These are phyloP conservation scores for Sphenostylis stenocarpa DNA, from an alignment of 306 rosid species.

Conservation along the genomic window DNA sequence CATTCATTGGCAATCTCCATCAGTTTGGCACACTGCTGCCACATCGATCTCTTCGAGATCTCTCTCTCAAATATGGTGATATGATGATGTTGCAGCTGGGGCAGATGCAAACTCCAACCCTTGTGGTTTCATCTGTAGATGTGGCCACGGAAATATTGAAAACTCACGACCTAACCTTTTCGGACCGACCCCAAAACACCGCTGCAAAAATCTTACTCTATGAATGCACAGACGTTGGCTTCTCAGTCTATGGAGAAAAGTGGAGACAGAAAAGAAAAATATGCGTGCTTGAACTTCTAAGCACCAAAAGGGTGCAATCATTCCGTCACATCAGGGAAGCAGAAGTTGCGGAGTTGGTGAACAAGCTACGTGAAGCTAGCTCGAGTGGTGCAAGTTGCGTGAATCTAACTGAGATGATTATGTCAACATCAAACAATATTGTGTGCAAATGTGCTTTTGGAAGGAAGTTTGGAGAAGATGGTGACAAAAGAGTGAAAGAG, in stretches of 20 bases:
- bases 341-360: constrained; percentile 32
- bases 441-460: constrained; percentile 33
- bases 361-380: constrained; percentile 17
- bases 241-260: constrained; percentile 21
- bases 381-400: background rate
- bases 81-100: constrained; percentile 38
- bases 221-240: constrained; percentile 30
- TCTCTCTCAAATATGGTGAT: constrained; percentile 32
- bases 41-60: constrained; percentile 23
- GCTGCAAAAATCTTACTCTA: constrained; percentile 30
- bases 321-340: constrained; percentile 28
- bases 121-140: constrained; percentile 35
- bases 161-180: constrained; percentile 22
- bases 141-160: constrained; percentile 28
- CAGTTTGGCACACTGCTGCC: constrained; percentile 42
- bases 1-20: constrained; percentile 43
- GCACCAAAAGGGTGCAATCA: constrained; percentile 30
- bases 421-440: constrained; percentile 10
- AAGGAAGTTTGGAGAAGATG: background rate
- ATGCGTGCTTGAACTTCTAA: constrained; percentile 30
- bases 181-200: constrained; percentile 31
- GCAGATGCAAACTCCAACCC: constrained; percentile 12
- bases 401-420: constrained; percentile 31
- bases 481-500: background rate
- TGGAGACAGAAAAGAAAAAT: constrained; percentile 43